Conservation (phyloP, 23 red algal species). For the Chondrus crispus region DNA sequence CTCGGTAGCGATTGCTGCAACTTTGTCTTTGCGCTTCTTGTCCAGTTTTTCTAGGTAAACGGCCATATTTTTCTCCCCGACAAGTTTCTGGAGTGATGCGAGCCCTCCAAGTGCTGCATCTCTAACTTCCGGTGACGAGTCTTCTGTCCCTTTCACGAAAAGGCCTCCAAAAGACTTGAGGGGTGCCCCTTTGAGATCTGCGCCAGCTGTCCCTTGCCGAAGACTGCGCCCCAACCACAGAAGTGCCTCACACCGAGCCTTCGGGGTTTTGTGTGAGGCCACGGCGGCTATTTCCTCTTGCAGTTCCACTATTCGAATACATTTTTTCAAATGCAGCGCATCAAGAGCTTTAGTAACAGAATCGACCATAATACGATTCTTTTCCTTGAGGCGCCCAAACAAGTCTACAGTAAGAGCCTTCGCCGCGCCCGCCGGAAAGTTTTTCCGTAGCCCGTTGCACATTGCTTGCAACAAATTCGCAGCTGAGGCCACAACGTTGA, state of each 20-base stretch:
- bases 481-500: constrained; percentile 76
- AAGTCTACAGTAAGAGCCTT: constrained; percentile 60
- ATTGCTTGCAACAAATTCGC: constrained; percentile 57
- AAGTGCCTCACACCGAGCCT: constrained; percentile 56
- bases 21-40: constrained; percentile 75
- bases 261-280: constrained; percentile 68
- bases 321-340: constrained; percentile 56
- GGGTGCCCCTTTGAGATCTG: constrained; percentile 42
- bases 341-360: constrained; percentile 69
- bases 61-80: constrained; percentile 60
- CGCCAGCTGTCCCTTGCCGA: constrained; percentile 36
- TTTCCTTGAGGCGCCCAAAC: constrained; percentile 80
- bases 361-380: constrained; percentile 63
- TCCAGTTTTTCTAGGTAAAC: constrained; percentile 74
- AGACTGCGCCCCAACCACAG: constrained; percentile 70
- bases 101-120: constrained; percentile 80
- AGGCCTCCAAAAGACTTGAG: constrained; percentile 48
- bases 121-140: constrained; percentile 75
- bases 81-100: constrained; percentile 48
- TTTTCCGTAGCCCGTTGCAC: constrained; percentile 37
- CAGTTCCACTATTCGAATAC: constrained; percentile 68
- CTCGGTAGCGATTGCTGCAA: constrained; percentile 12
- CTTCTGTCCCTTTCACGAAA: constrained; percentile 64
- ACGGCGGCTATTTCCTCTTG: constrained; percentile 53
- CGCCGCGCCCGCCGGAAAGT: constrained; percentile 47